These are phyloP conservation scores for Collybia nuda DNA, from an alignment of 768 basidiomycete genomes.

Conservation along the genomic window DNA sequence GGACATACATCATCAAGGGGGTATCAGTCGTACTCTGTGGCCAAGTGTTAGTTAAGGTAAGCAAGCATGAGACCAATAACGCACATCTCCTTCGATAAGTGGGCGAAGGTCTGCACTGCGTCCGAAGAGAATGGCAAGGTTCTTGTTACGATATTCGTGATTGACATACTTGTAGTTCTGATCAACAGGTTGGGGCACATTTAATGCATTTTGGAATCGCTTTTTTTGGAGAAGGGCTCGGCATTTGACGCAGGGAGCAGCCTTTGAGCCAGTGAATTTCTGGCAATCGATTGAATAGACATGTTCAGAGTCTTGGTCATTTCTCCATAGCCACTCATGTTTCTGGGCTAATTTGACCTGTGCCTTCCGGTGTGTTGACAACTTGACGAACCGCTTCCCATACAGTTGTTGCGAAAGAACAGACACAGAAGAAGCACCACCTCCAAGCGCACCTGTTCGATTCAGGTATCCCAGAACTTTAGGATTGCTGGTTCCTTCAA, in stretches of 20 bases:
- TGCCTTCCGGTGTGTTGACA: not conserved
- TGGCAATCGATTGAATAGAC: not conserved
- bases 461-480: not conserved
- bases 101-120: not conserved
- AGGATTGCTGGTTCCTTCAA: not conserved
- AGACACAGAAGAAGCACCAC: not conserved
- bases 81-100: not conserved
- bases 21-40: too few species aligned
- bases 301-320: not conserved
- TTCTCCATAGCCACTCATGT: not conserved
- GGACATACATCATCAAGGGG: not conserved
- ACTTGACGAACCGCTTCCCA: not conserved
- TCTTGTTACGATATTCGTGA: not conserved
- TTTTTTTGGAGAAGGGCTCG: not conserved
- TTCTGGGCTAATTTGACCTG: not conserved
- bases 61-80: not conserved
- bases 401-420: not conserved
- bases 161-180: slow-evolving; percentile 1
- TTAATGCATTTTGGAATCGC: not conserved
- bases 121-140: not conserved
- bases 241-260: not conserved
- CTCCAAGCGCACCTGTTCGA: not conserved
- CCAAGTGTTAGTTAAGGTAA: too few species aligned
- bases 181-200: not conserved
- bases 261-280: not conserved